These are phyloP conservation scores for Euphorbia celastroides DNA, from an alignment of 441 rosid genomes.

Conservation along the genomic window DNA sequence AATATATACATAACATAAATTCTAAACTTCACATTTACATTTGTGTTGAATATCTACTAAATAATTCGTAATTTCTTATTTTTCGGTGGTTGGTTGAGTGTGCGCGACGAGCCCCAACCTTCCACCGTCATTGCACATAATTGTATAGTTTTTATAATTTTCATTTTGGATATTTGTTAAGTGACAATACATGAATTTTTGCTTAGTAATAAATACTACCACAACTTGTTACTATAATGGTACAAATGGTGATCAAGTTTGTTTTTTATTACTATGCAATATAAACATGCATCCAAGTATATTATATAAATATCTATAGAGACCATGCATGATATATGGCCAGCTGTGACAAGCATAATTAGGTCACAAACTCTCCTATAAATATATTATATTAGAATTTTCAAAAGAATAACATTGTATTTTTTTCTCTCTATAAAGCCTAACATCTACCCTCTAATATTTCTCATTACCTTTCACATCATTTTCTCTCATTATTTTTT, in stretches of 20 bases:
- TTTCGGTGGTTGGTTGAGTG: no score
- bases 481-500: conserved; percentile 4
- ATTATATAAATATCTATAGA: not conserved
- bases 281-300: not conserved
- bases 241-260: not conserved
- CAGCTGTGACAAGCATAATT: conserved; percentile 23
- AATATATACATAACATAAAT: no score
- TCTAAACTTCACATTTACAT: no score
- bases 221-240: not conserved
- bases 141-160: no score
- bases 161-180: not conserved
- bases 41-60: no score
- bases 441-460: conserved; percentile 25
- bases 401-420: not conserved
- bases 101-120: no score
- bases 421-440: conserved; percentile 44
- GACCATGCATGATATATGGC: conserved; percentile 14
- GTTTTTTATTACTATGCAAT: not conserved
- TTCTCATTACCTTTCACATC: conserved; percentile 27
- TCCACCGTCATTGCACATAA: no score
- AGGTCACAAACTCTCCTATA: conserved; percentile 21
- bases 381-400: not conserved
- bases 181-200: not conserved
- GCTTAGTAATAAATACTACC: not conserved
- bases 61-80: no score